Conservation (phyloP, 306 rosid species). For the Fagus crenata region DNA sequence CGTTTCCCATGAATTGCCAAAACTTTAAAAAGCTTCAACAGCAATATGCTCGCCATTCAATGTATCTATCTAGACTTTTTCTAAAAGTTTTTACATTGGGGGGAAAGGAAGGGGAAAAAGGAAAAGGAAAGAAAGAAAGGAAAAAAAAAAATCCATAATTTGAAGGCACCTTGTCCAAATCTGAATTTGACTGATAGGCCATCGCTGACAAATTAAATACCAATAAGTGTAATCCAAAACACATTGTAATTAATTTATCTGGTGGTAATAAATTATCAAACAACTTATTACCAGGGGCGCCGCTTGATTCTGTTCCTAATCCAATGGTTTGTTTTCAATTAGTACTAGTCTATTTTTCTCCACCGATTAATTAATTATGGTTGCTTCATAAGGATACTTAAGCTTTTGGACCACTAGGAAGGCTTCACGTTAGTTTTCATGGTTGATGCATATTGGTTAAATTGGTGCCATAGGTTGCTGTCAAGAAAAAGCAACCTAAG, state of each 20-base stretch:
- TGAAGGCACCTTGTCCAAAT: neutral
- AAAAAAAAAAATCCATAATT: neutral
- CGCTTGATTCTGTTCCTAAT: conserved; percentile 12
- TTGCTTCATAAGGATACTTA: neutral
- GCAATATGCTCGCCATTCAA: neutral
- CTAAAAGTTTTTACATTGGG: neutral
- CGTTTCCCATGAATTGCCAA: neutral
- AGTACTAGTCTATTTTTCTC: neutral
- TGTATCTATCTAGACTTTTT: neutral
- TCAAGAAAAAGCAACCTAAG: neutral
- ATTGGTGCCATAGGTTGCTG: neutral
- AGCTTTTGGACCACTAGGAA: conserved; percentile 1
- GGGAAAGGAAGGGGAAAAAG: neutral
- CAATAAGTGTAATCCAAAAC: neutral
- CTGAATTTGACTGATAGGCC: neutral
- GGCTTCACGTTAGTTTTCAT: neutral
- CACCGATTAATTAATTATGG: neutral
- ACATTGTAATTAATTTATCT: neutral
- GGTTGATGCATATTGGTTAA: neutral
- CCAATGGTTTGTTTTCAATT: neutral
- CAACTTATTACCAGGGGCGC: conserved; percentile 20
- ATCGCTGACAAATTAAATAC: neutral
- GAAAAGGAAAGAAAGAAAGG: neutral
- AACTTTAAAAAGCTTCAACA: neutral
- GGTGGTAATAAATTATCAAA: neutral